Base-by-base conservation (phyloP, 768 basidiomycete genomes). In the Naganishia onofrii region DNA sequence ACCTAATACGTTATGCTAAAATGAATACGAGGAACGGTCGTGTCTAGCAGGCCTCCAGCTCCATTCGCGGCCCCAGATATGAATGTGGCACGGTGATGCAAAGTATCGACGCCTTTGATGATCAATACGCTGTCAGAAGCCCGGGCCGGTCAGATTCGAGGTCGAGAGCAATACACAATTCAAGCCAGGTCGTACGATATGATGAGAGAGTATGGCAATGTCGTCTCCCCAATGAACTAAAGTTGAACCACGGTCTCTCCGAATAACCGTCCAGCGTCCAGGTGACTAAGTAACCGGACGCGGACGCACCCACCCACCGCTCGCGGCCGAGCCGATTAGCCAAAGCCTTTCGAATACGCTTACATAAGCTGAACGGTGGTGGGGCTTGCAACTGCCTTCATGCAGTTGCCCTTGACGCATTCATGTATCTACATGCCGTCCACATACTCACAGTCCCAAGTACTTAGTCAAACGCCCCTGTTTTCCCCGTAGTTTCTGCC, bases 241-340 rank as follows among this genome's bases (percentile, higher is more conserved):
- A 36, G 34, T 42, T 42, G 42, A 42, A 42, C 42, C 29, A 32
- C 55, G 29, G 55, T 19, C 55, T 57, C 31, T 57, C 55, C 15
- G 34, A 32, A 57, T 57, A 57, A 32, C 31, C 55, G 29, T 57
- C n/a, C n/a, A n/a, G n/a, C n/a, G n/a, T 26, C 31, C 3, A 21
- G 55, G 31, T 57, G 29, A 36, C 55, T 57, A 36, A 57, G 31
- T 31, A 57, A 31, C 31, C 55, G 55, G 19, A 15, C 15, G 31
- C 34, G 55, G 29, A 31, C 55, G 55, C 34, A 57, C 55, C 55
- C 34, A 57, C 55, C 55, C 55, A 17, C 29, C 34, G 32, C 55
- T 29, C 55, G 15, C 29, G 5, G 4, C n/a, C 48, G n/a, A 51
- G 48, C 48, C 48, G 23, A 51, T 51, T 51, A 51, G 48, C 21